Conservation (phyloP, 1,284 basidiomycete genomes). For the Apiotrichum akiyoshidainum region DNA sequence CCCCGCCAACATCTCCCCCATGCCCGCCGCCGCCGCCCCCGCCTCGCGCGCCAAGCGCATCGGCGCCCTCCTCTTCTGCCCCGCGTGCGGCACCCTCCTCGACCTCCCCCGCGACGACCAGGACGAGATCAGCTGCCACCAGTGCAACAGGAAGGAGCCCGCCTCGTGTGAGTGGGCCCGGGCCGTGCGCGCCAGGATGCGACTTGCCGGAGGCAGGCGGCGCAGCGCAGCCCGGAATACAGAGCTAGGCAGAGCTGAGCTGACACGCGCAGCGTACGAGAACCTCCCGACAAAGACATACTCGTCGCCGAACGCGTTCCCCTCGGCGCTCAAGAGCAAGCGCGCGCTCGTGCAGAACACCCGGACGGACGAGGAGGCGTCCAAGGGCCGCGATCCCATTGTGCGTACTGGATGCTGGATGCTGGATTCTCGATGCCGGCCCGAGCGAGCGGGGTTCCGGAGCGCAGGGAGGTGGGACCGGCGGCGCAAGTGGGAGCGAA, state of each 20-base stretch:
- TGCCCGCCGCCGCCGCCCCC: conserved; percentile 8
- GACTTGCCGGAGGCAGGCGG: neutral
- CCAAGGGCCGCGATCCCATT: conserved; percentile 64
- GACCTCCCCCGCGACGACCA: conserved; percentile 77
- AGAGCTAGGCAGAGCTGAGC: no score
- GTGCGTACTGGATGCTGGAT: conserved; percentile 31
- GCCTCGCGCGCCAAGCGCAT: conserved; percentile 36
- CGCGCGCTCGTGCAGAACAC: conserved; percentile 83
- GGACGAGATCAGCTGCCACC: conserved; percentile 74
- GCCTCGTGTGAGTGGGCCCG: conserved; percentile 66
- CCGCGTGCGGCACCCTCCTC: conserved; percentile 84
- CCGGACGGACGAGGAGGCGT: conserved; percentile 68
- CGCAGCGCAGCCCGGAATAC: neutral
- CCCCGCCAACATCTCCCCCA: neutral
- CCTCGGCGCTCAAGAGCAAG: conserved; percentile 79
- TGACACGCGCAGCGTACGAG: conserved; percentile 70
- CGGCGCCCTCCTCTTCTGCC: conserved; percentile 91
- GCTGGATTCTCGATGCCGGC: no score
- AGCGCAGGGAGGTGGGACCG: no score
- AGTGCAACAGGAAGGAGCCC: conserved; percentile 81
- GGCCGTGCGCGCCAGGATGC: no score
- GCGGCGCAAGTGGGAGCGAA: no score
- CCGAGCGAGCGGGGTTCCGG: no score
- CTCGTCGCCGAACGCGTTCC: conserved; percentile 91
- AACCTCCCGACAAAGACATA: conserved; percentile 84